phyloP scores from a whole-genome alignment of 2,329 filamentous ascomycete genomes.

The Leptographium lundbergii region DNA sequence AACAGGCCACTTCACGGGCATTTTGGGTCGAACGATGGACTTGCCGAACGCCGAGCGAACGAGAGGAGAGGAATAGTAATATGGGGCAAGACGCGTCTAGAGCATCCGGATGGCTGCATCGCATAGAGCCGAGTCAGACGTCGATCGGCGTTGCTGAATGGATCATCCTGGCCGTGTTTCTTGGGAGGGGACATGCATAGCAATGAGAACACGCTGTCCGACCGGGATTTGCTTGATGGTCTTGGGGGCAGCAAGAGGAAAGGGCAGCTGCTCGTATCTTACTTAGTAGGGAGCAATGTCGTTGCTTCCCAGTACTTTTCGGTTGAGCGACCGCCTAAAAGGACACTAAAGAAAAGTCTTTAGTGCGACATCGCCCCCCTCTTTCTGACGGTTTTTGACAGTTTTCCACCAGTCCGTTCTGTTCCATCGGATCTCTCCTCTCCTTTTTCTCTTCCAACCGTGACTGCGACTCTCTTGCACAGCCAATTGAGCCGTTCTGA shows the following conservation, averaged over 20 bases:
- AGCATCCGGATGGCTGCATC: background rate
- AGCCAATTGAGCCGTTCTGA: background rate
- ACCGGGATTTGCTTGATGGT: too few species aligned
- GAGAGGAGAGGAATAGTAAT: background rate
- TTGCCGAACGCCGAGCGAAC: slow-evolving; percentile 1
- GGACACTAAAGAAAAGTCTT: background rate
- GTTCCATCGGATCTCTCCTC: background rate
- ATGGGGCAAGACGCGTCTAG: background rate
- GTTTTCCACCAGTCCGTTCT: background rate
- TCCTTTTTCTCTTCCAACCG: background rate
- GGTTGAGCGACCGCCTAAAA: background rate
- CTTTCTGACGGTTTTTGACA: background rate
- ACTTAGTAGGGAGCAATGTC: too few species aligned
- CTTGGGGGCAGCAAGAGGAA: too few species aligned
- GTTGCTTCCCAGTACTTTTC: background rate
- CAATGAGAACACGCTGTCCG: too few species aligned
- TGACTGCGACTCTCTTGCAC: background rate
- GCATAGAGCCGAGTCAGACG: background rate
- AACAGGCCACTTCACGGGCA: background rate
- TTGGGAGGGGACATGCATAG: too few species aligned
- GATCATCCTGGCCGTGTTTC: too few species aligned
- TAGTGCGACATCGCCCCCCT: background rate
- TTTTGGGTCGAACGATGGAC: background rate
- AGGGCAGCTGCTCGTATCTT: too few species aligned
- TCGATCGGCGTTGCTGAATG: too few species aligned